Evolutionary conservation across 768 basidiomycete species (phyloP).

Genomic region (Calocybe cyanea): DNA sequence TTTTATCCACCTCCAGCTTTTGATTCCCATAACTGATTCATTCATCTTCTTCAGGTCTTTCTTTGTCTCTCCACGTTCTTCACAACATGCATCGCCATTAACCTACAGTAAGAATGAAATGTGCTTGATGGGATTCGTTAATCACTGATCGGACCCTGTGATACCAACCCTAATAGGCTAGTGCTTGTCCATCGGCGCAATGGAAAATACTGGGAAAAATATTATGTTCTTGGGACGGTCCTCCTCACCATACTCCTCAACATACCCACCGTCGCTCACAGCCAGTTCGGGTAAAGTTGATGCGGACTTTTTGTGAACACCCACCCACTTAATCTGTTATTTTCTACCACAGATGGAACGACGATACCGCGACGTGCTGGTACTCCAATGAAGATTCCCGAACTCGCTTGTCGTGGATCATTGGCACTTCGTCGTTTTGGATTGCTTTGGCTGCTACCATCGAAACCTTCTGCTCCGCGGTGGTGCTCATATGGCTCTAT

Average conservation of each 20-base stretch:
- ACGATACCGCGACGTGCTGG: slow-evolving; percentile 19
- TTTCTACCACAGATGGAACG: slow-evolving; percentile 22
- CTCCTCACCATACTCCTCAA: slow-evolving; percentile 15
- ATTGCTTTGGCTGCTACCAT: slow-evolving; percentile 16
- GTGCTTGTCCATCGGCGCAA: slow-evolving; percentile 22
- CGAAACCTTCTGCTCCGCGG: slow-evolving; percentile 16
- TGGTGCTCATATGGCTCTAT: slow-evolving; percentile 18
- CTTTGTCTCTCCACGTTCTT: slow-evolving; percentile 20
- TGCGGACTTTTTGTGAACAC: no score
- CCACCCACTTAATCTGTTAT: no score
- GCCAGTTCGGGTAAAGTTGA: slow-evolving; percentile 22
- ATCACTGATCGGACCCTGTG: no score
- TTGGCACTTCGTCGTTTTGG: slow-evolving; percentile 24
- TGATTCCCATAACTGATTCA: no score
- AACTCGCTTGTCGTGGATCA: slow-evolving; percentile 19
- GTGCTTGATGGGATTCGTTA: no score
- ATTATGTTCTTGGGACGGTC: slow-evolving; percentile 18
- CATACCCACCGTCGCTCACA: slow-evolving; percentile 17
- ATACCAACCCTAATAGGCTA: slow-evolving; percentile 15
- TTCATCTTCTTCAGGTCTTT: slow-evolving; percentile 15
- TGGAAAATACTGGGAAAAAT: slow-evolving; percentile 24
- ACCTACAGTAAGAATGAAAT: no score
- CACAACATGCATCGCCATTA: slow-evolving; percentile 21
- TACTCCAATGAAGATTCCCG: slow-evolving; percentile 14
- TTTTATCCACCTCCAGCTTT: no score